A percentile compares a stretch with the other conserved stretches of the same genome.
phyloP scores from a whole-genome alignment of 176 grass and related monocot species.

The Zoysia japonica region DNA sequence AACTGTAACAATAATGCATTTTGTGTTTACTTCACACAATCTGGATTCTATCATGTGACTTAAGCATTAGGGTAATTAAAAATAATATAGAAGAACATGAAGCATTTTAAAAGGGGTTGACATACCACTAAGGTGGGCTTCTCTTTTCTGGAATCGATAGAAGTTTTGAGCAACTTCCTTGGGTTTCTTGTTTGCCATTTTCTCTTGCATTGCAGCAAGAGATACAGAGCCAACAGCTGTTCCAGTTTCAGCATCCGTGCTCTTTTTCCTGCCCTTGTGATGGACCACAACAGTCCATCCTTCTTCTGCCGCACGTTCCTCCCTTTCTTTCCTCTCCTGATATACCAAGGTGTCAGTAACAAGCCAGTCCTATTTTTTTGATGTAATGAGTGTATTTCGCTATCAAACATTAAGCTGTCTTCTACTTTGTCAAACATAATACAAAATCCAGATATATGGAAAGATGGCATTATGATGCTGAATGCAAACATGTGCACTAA shows the following conservation, averaged over 20 bases:
- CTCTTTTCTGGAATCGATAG: constrained; percentile 80
- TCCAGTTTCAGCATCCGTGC: constrained; percentile 87
- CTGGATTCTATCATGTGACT: background rate
- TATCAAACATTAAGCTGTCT: background rate
- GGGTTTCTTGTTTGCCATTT: constrained; percentile 79
- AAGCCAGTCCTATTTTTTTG: background rate
- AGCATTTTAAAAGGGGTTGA: constrained; percentile 5
- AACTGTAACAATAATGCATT: background rate
- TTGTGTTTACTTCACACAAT: constrained; percentile 4
- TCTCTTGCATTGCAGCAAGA: constrained; percentile 80
- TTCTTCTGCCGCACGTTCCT: constrained; percentile 63
- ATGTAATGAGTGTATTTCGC: background rate
- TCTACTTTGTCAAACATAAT: constrained; percentile 21
- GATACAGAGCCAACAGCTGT: constrained; percentile 82
- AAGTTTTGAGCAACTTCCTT: constrained; percentile 78
- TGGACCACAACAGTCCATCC: constrained; percentile 96
- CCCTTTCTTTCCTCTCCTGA: constrained; percentile 91
- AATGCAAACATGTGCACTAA: background rate
- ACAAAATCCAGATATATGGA: constrained; percentile 2
- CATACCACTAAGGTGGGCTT: constrained; percentile 80
- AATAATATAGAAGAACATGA: background rate
- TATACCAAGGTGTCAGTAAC: constrained; percentile 32
- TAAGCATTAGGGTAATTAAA: background rate
- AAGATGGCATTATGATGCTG: background rate
- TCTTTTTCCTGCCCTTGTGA: constrained; percentile 96